Conservation (phyloP, 164 flowering plant genomes). For the Echeveria elegans region DNA sequence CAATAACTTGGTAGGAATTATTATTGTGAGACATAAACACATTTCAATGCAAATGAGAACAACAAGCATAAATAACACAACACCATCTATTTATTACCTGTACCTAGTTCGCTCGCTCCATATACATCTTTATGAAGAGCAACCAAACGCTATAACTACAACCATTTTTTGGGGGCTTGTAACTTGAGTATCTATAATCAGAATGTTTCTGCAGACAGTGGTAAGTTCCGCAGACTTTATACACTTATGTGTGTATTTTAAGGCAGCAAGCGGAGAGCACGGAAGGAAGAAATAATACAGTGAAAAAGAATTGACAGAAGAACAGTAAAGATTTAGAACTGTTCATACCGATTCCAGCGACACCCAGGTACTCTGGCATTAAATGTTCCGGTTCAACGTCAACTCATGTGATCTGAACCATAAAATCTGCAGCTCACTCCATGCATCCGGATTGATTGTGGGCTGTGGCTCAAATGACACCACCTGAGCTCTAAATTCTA, state of each 20-base stretch:
- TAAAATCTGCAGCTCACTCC: constrained; percentile 1
- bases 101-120: not conserved
- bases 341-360: not conserved
- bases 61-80: not conserved
- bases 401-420: not conserved
- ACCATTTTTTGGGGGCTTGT: not conserved
- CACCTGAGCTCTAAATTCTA: constrained; percentile 4
- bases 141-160: not conserved
- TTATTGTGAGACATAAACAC: too few species aligned
- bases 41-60: too few species aligned
- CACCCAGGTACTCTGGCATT: not conserved
- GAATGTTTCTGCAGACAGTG: not conserved
- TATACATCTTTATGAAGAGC: not conserved
- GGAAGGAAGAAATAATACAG: too few species aligned
- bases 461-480: constrained; percentile 1
- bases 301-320: not conserved
- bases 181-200: not conserved
- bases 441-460: not conserved
- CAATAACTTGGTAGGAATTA: too few species aligned
- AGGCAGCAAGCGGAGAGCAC: not conserved
- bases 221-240: not conserved
- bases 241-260: not conserved
- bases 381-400: not conserved
- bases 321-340: not conserved
- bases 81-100: not conserved